Conservation (phyloP, 441 rosid genomes). For the Bruguiera hainesii region DNA sequence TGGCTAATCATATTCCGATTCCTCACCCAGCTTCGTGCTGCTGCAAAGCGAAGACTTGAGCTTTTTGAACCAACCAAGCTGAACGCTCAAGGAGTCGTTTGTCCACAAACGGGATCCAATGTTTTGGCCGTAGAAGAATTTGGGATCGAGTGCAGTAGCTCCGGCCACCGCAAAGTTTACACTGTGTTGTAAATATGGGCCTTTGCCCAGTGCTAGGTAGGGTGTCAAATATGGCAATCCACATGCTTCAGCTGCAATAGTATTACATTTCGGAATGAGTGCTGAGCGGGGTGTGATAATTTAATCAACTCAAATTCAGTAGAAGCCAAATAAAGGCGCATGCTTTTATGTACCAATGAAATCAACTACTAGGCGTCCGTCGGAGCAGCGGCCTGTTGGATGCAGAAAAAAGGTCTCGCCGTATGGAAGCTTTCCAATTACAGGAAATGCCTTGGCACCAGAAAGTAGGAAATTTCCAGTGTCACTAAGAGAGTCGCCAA, state of each 20-base stretch:
- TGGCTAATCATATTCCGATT: no score
- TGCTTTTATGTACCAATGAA: conserved; percentile 55
- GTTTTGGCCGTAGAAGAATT: conserved; percentile 34
- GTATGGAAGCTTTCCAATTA: conserved; percentile 52
- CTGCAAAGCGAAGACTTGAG: conserved; percentile 52
- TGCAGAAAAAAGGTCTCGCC: conserved; percentile 57
- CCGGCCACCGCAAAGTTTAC: conserved; percentile 77
- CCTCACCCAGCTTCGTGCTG: conserved; percentile 39
- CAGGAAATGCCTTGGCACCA: conserved; percentile 44
- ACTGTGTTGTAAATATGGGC: conserved; percentile 33
- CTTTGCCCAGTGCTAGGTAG: conserved; percentile 34
- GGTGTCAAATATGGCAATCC: conserved; percentile 57
- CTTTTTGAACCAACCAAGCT: conserved; percentile 66
- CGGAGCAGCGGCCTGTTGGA: conserved; percentile 66
- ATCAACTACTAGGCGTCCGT: conserved; percentile 75
- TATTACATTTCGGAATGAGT: background rate
- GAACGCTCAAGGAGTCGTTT: conserved; percentile 51
- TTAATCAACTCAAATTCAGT: background rate
- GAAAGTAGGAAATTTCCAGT: conserved; percentile 65
- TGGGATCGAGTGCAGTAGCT: conserved; percentile 55
- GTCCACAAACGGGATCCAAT: conserved; percentile 43
- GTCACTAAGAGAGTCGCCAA: conserved; percentile 80
- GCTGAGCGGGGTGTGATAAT: no score
- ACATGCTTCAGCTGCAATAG: conserved; percentile 57
- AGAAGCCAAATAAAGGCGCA: background rate